phyloP scores from a whole-genome alignment of 352 stramenopile species.

The Globisporangium megalacanthum region DNA sequence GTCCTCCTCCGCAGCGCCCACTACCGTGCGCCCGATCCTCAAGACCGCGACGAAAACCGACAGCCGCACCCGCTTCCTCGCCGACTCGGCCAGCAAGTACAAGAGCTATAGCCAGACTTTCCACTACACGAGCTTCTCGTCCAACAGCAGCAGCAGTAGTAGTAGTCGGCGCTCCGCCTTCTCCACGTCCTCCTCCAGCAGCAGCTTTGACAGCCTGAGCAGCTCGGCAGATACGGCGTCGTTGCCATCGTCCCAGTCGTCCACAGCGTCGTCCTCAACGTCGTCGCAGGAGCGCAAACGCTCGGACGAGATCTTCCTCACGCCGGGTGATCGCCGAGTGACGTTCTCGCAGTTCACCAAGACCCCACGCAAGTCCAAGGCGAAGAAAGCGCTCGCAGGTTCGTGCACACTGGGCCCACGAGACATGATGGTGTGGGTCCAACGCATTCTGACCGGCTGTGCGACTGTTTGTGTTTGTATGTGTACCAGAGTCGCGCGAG shows the following conservation, averaged over 20 bases:
- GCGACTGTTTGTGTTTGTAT: not conserved
- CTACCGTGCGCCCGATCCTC: constrained; percentile 50
- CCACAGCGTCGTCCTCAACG: constrained; percentile 2
- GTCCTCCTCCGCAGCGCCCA: constrained; percentile 3
- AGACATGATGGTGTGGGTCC: not conserved
- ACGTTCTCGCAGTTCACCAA: constrained; percentile 79
- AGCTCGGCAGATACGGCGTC: constrained; percentile 4
- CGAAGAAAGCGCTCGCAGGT: constrained; percentile 12
- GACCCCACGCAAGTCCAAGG: constrained; percentile 11
- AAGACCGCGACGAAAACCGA: constrained; percentile 28
- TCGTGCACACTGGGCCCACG: not conserved
- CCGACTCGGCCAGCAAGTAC: constrained; percentile 18
- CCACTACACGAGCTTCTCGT: constrained; percentile 13
- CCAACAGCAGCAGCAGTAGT: not conserved
- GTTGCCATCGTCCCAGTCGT: constrained; percentile 6
- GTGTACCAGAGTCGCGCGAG: constrained; percentile 9
- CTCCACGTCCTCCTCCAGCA: not conserved
- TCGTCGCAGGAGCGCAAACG: constrained; percentile 17
- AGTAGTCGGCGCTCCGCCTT: not conserved
- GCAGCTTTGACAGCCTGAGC: constrained; percentile 3
- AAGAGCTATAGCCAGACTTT: constrained; percentile 18
- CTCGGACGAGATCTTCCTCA: constrained; percentile 23
- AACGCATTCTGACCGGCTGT: not conserved
- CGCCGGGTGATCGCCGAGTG: constrained; percentile 35
- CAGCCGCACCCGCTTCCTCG: constrained; percentile 16